These are phyloP conservation scores for Talaromyces amestolkiae DNA, from an alignment of 2,329 filamentous ascomycete species.

Conservation along the genomic window DNA sequence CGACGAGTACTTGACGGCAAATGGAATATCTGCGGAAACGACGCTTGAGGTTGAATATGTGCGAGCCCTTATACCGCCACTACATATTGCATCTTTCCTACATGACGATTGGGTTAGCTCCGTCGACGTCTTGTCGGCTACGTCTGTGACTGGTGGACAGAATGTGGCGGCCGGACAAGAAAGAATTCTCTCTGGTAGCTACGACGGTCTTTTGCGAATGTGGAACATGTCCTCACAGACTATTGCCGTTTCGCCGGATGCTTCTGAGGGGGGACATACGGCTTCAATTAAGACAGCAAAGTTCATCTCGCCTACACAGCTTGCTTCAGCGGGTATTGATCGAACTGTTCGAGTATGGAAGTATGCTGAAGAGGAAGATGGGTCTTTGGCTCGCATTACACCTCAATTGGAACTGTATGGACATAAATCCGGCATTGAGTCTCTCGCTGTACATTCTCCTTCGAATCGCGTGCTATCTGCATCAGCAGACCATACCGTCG, in stretches of 20 bases:
- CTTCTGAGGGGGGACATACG: constrained; percentile 68
- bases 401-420: constrained; percentile 80
- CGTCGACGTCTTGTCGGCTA: constrained; percentile 74
- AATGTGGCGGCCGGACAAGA: constrained; percentile 58
- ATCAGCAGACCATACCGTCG: constrained; percentile 76
- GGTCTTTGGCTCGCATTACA: constrained; percentile 62
- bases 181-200: constrained; percentile 84
- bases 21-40: constrained; percentile 85
- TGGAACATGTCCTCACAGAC: constrained; percentile 88
- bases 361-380: constrained; percentile 66
- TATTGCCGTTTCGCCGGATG: constrained; percentile 71
- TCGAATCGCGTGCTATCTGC: constrained; percentile 80
- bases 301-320: constrained; percentile 73
- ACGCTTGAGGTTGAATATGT: constrained; percentile 90
- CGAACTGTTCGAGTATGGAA: constrained; percentile 87
- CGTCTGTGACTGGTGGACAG: constrained; percentile 52
- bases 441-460: constrained; percentile 68
- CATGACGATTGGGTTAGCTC: constrained; percentile 96
- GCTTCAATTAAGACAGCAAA: constrained; percentile 77
- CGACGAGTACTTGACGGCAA: constrained; percentile 81
- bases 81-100: constrained; percentile 87
- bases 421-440: constrained; percentile 72
- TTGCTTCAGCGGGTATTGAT: constrained; percentile 82
- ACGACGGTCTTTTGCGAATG: constrained; percentile 82
- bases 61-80: constrained; percentile 81